Evolutionary conservation across 1,284 basidiomycete species (phyloP).

Genomic region (Bjerkandera adusta): DNA sequence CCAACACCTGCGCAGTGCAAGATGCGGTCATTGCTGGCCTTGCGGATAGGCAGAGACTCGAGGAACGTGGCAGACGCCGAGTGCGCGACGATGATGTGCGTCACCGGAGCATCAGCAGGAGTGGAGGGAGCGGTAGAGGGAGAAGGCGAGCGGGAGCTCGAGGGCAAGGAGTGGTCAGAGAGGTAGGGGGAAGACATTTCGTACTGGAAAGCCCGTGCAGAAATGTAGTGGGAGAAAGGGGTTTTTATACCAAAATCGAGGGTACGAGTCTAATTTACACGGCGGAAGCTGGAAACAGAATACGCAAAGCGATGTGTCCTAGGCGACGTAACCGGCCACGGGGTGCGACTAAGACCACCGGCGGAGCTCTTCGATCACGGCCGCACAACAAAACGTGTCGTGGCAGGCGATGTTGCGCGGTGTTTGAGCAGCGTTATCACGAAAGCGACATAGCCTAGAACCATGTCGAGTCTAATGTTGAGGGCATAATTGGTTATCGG

Average conservation of each 20-base stretch:
- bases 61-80: constrained; percentile 18
- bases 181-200: constrained; percentile 19
- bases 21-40: constrained; percentile 22
- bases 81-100: constrained; percentile 22
- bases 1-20: constrained; percentile 22
- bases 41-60: constrained; percentile 17
- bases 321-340: background rate
- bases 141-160: constrained; percentile 14
- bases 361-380: constrained; percentile 3
- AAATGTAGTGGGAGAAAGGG: background rate
- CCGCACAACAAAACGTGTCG: background rate
- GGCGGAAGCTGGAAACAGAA: background rate
- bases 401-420: background rate
- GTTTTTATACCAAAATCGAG: constrained; percentile 20
- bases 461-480: background rate
- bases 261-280: constrained; percentile 16
- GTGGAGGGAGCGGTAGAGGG: constrained; percentile 24
- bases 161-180: constrained; percentile 1
- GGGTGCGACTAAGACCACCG: background rate
- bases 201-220: background rate
- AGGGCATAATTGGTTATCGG: background rate
- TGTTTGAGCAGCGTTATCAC: background rate
- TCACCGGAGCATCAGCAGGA: constrained; percentile 11
- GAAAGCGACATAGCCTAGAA: background rate
- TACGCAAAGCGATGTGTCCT: too few species aligned